Evolutionary conservation across 768 basidiomycete species (phyloP).

Genomic region (Auriscalpium orientale): DNA sequence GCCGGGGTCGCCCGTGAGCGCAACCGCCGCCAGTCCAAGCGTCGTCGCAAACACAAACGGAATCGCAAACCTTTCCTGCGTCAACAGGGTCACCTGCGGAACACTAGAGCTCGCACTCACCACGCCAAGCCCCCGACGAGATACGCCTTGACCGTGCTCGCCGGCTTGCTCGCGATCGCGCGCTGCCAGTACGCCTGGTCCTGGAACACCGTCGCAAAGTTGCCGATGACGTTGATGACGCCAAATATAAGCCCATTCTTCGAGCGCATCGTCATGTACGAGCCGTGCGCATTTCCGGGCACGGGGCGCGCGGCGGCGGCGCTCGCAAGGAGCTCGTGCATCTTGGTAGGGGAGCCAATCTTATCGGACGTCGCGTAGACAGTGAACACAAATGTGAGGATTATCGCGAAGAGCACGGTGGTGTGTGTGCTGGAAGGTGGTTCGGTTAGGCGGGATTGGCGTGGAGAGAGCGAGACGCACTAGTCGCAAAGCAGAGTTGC

Average conservation of each 20-base stretch:
- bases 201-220: conserved; percentile 62
- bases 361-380: conserved; percentile 74
- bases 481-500: conserved; percentile 83
- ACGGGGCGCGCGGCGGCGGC: conserved; percentile 55
- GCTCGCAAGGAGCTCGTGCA: conserved; percentile 72
- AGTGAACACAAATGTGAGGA: conserved; percentile 68
- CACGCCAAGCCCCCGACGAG: conserved; percentile 84
- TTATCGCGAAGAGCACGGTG: conserved; percentile 77
- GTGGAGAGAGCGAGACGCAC: conserved; percentile 34
- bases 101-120: conserved; percentile 28
- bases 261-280: conserved; percentile 61
- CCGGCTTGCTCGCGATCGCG: conserved; percentile 81
- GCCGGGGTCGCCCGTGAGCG: conserved; percentile 55
- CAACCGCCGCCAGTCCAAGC: conserved; percentile 82
- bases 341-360: conserved; percentile 70
- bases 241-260: conserved; percentile 56
- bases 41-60: conserved; percentile 84
- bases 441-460: background rate
- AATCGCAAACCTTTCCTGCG: conserved; percentile 58
- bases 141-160: conserved; percentile 86
- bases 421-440: conserved; percentile 64
- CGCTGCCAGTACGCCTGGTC: conserved; percentile 80
- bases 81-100: background rate
- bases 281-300: conserved; percentile 75
- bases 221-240: conserved; percentile 83